Evolutionary conservation across 148 eudicot species (phyloP), one percentile per base, ranked within the genome.

Genomic region (Rhododendron simsii): DNA sequence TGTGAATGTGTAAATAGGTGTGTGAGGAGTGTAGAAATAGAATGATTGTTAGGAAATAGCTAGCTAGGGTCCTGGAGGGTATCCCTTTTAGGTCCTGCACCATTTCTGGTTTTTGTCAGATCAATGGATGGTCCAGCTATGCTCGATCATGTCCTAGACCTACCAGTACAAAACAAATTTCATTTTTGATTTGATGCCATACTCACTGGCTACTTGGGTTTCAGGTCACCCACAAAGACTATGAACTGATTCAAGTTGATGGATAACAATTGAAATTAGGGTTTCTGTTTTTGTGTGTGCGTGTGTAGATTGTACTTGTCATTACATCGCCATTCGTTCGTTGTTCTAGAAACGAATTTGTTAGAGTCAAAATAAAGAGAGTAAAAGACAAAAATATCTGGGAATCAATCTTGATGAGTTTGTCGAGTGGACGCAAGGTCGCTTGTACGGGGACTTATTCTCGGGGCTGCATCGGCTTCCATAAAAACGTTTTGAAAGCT

Each of bases 131-230:
- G 86, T 84, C 67, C 85, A 47, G 74, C 85, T 47, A 84, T 18
- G 82, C 53, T 44, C 50, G 30, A 71, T 20, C 8, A 30, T 6
- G 80, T 33, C 61, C 63, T 3, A 21, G 47, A 71, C 23, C 80
- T 75, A 74, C 18, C 81, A 13, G 79, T 71, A 53, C 67, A 51
- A 71, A 84, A 75, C 81, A 84, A 84, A 51, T 10, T 9, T 10
- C 41, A 14, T 26, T 11, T 51, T 20, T 55, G 81, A 84, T 84
- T 84, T 84, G 81, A 84, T 75, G 86, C 50, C 86, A 84, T 23
- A 47, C 45, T 41, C 45, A 41, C 41, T 26, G 67, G 50, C 80
- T 69, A n/a, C 69, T 18, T 44, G 83, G 71, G 83, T 80, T 53
- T 51, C 63, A 28, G 41, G 83, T 16, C 83, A 80, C 37, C 53